A percentile compares a stretch with the other conserved stretches of the same genome.
Evolutionary conservation across 768 basidiomycete genomes (phyloP).

Genomic region (Boletus rubroflammeus): DNA sequence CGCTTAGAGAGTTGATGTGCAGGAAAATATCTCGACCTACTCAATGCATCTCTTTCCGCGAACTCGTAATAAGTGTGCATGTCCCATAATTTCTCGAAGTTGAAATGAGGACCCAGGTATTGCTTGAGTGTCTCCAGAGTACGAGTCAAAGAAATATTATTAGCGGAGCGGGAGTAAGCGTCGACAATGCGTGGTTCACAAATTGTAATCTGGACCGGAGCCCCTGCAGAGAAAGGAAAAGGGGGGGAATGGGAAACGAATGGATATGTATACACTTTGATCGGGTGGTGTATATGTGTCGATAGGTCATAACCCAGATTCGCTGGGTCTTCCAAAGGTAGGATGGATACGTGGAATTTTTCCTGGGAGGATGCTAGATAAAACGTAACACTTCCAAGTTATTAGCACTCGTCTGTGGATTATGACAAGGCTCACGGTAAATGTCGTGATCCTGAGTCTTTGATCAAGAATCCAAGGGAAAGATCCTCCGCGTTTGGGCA

Average conservation of each 20-base stretch:
- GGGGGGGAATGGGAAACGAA: conserved; percentile 34
- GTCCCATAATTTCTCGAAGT: conserved; percentile 46
- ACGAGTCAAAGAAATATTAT: conserved; percentile 36
- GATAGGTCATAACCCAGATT: conserved; percentile 21
- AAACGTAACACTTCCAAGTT: conserved; percentile 29
- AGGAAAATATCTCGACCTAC: conserved; percentile 23
- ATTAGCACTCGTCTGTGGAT: background rate
- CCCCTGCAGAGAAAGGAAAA: conserved; percentile 34
- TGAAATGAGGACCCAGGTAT: conserved; percentile 41
- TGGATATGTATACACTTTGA: conserved; percentile 36
- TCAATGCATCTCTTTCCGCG: conserved; percentile 36
- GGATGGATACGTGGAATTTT: conserved; percentile 28
- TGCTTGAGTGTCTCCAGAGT: conserved; percentile 36
- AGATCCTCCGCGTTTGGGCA: conserved; percentile 28
- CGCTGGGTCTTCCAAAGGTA: conserved; percentile 22
- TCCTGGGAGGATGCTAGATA: conserved; percentile 39
- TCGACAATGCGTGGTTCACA: conserved; percentile 24
- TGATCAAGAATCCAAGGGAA: conserved; percentile 27
- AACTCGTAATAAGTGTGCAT: conserved; percentile 46
- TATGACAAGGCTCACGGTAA: conserved; percentile 26
- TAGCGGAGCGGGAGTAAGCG: conserved; percentile 36
- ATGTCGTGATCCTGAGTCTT: conserved; percentile 17
- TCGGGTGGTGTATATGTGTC: conserved; percentile 25
- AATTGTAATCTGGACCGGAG: conserved; percentile 28
- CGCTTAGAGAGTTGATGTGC: background rate